These are phyloP conservation scores for Calonectria pauciramosa DNA, from an alignment of 2,329 filamentous ascomycete genomes.

Conservation along the genomic window DNA sequence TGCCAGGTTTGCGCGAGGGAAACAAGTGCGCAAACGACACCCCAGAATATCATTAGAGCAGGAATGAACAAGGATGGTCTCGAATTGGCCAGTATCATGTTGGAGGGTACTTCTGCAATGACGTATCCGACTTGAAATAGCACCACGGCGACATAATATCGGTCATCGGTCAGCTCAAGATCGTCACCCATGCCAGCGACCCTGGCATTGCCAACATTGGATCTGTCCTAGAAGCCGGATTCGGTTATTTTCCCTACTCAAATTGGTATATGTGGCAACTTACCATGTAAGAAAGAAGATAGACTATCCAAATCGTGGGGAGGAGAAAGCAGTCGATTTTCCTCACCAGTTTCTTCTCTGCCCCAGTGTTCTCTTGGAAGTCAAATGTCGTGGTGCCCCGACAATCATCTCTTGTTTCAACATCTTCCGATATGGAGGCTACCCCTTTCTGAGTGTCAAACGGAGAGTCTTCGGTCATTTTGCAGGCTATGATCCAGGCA, in stretches of 20 bases:
- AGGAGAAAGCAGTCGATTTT: background rate
- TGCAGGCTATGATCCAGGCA: background rate
- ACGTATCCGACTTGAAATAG: background rate
- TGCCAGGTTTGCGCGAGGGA: background rate
- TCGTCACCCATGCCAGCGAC: background rate
- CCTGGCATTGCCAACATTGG: background rate
- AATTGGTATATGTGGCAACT: background rate
- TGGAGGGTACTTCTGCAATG: background rate
- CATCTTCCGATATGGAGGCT: background rate
- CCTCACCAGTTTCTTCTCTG: background rate
- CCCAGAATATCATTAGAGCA: background rate
- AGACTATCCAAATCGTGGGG: background rate
- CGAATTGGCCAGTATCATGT: background rate
- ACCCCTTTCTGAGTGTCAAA: background rate
- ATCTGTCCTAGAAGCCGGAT: background rate
- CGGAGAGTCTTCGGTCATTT: background rate
- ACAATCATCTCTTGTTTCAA: background rate
- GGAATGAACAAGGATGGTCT: background rate
- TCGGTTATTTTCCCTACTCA: background rate
- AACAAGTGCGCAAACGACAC: background rate
- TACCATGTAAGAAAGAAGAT: background rate
- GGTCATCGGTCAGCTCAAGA: background rate
- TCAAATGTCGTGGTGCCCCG: background rate
- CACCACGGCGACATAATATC: background rate
- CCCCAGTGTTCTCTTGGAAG: background rate